Evolutionary conservation across 331 rosid species (phyloP), one percentile per base, ranked within the genome.

Genomic region (Rosa hybrid): DNA sequence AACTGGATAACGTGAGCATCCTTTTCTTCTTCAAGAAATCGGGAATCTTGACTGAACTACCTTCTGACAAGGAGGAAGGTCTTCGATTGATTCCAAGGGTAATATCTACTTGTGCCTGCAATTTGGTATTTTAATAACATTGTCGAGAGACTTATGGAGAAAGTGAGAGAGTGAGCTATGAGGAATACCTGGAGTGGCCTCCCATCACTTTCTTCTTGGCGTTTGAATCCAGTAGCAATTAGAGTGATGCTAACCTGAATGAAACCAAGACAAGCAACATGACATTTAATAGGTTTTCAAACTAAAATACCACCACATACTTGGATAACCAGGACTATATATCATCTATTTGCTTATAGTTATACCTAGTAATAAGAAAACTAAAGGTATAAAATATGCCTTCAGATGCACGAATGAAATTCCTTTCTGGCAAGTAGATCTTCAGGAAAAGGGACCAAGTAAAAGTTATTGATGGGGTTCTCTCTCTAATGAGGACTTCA

Each of bases 211-310:
- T 95, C 98, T 81, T 95, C 99, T 88, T 93, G 99, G 74, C 98
- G 98, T 94, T 93, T 95, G 90, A 95, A 93, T 83, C 99, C 99
- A 44, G 99, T 95, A 12, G 99, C 99, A 84, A 95, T 95, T 30
- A 95, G 86, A 67, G 99, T 95, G 78, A 95, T 95, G 84, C 99
- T 95, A 51, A 95, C 97, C 99, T 95, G 87, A 73, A 82, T 41
- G 57, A 84, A 74, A 78, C 75, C 81, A 84, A 81, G 42, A 16
- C 75, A 78, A 67, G 38, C 4, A 46, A 6, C 72, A 34, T 34
- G 30, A 39, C 17, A 63, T 48, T 21, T 51, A 23, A 50, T 34
- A 39, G 27, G 78, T 34, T 60, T 53, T 12, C 59, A 53, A 10
- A 74, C 75, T 12, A n/a, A 51, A 39, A 9, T 11, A 9, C 64